Base-by-base conservation (phyloP, 805 yeast species). In the Starmerella davenportii region DNA sequence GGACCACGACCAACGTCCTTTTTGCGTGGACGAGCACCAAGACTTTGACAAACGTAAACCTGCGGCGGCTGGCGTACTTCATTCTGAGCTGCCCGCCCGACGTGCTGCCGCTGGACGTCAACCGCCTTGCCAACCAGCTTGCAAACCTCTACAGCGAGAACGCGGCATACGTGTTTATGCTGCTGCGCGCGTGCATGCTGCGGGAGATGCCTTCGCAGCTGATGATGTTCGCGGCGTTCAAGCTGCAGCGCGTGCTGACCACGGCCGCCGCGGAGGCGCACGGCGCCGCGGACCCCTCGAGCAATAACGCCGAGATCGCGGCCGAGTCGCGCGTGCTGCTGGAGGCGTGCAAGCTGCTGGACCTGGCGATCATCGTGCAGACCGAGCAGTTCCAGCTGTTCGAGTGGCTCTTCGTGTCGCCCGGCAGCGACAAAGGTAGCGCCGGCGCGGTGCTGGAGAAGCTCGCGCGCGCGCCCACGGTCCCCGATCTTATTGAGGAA, bases 331-430 rank as follows among this genome's bases (percentile, higher is more conserved):
- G 15, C 15, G 19, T 38, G 37, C 35, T 51, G 4, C 27, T 51
- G 13, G 53, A 49, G 40, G 79, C 77, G 0, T 76, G 82, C 50
- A 87, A 85, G 55, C 60, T 90, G 14, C 60, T 90, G 35, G 98
- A 87, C 52, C 66, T 79, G 23, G 55, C 84, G 18, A 54, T 87
- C 17, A 63, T 77, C 2, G 48, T 84, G 40, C 71, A 74, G 28
- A 66, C 67, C 31, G 95, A 85, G 52, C 93, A 82, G 41, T 66
- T 87, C 63, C 76, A 74, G 57, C 52, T 71, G 56, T 56, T 70
- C 44, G 90, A 82, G 50, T 87, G 96, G 96, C 61, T 90, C 2
- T 90, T 82, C 52, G 69, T 87, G 9, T 66, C 74, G 21, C 81
- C 78, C 48, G 73, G 70, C 15, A 64, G 73, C 15, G 76, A 73